Percentiles rank a stretch among this genome's conserved stretches.
Evolutionary conservation across 768 basidiomycete species (phyloP).

Genomic region (Trametes gibbosa): DNA sequence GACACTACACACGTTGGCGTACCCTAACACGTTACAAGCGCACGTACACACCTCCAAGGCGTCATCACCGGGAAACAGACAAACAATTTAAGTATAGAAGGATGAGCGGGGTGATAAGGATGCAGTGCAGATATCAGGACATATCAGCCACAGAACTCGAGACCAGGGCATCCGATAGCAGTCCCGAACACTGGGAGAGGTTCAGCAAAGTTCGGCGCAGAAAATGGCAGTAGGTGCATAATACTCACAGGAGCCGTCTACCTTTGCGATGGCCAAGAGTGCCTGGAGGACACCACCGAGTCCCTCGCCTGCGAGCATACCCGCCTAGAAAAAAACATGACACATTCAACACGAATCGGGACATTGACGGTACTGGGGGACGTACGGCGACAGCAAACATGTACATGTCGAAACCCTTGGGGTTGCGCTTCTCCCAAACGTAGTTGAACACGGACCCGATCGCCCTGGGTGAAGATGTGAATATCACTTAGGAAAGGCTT

Average conservation of each 20-base stretch:
- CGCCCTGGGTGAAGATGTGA: constrained; percentile 17
- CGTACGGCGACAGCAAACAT: constrained; percentile 34
- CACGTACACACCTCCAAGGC: no score
- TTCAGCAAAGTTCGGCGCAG: background rate
- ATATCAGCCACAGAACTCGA: constrained; percentile 48
- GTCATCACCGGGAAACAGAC: no score
- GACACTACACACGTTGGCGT: no score
- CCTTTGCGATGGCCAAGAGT: constrained; percentile 47
- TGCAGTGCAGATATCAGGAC: no score
- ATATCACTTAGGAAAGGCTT: background rate
- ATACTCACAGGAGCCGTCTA: constrained; percentile 46
- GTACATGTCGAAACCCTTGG: constrained; percentile 33
- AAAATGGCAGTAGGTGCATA: background rate
- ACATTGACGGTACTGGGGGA: background rate
- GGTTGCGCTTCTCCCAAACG: constrained; percentile 47
- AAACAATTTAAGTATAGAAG: no score
- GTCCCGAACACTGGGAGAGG: constrained; percentile 38
- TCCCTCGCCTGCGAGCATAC: constrained; percentile 45
- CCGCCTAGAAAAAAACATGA: no score
- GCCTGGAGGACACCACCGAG: constrained; percentile 61
- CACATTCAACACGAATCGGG: background rate
- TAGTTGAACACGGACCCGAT: constrained; percentile 48
- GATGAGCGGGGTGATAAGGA: no score
- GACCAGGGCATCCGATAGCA: constrained; percentile 51
- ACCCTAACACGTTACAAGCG: no score